phyloP scores from a whole-genome alignment of 2,329 filamentous ascomycete genomes.

The Sporothrix pseudoabietina region DNA sequence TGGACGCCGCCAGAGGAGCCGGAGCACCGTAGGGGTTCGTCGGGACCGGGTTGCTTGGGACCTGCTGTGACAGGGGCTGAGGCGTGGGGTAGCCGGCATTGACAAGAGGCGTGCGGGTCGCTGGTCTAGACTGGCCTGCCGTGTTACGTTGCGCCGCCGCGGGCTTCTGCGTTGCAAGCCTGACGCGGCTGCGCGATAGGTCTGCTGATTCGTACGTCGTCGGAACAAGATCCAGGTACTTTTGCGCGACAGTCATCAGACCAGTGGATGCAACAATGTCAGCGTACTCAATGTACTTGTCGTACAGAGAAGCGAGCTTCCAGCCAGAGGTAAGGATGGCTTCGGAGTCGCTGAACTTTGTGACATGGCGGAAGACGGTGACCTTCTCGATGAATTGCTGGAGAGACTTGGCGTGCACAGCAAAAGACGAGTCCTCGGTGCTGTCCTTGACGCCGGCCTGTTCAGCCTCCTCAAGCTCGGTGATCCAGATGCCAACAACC shows the following conservation, averaged over 20 bases:
- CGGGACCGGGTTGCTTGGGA: neutral
- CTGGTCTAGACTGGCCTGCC: neutral
- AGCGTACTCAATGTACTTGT: constrained; percentile 95
- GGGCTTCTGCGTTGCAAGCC: constrained; percentile 71
- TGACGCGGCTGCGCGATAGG: constrained; percentile 80
- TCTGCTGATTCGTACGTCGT: constrained; percentile 82
- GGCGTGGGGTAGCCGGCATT: constrained; percentile 51
- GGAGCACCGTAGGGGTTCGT: constrained; percentile 43
- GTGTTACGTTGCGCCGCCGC: constrained; percentile 39
- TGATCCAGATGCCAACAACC: constrained; percentile 91
- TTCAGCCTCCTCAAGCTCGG: constrained; percentile 84
- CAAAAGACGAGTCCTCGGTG: constrained; percentile 78
- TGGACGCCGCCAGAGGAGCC: constrained; percentile 40
- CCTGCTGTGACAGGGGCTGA: constrained; percentile 40
- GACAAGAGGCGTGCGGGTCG: constrained; percentile 19
- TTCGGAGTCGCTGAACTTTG: constrained; percentile 84
- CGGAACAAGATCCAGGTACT: constrained; percentile 87
- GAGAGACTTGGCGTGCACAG: constrained; percentile 82
- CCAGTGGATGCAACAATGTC: constrained; percentile 92
- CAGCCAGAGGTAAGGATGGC: constrained; percentile 72
- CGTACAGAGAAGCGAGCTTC: constrained; percentile 86
- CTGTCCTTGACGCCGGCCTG: constrained; percentile 70
- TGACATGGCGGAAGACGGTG: constrained; percentile 90
- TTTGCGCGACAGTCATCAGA: constrained; percentile 81
- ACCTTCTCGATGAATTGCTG: constrained; percentile 98